phyloP scores from a whole-genome alignment of 495 filamentous ascomycete genomes.

The Letharia lupina region DNA sequence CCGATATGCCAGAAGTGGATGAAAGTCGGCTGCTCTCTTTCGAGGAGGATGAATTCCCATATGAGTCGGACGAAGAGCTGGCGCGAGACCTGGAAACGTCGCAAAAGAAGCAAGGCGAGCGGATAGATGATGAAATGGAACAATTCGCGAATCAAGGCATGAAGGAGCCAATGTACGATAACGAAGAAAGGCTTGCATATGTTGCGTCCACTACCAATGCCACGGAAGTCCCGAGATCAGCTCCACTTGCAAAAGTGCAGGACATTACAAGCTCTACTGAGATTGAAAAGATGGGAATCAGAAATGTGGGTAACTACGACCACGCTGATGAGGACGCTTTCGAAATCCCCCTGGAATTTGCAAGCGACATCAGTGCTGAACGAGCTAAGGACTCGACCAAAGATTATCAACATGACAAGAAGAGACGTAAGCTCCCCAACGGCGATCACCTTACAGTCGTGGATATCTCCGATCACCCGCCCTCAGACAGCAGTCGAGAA shows the following conservation, averaged over 20 bases:
- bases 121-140: conserved; percentile 13
- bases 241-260: conserved; percentile 5
- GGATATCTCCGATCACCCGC: conserved; percentile 15
- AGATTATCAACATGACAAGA: conserved; percentile 15
- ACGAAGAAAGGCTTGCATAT: conserved; percentile 21
- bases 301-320: conserved; percentile 17
- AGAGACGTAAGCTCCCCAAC: conserved; percentile 30
- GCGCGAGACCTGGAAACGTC: conserved; percentile 21
- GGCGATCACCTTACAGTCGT: conserved; percentile 10
- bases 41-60: conserved; percentile 39
- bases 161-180: conserved; percentile 16
- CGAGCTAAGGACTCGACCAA: conserved; percentile 17
- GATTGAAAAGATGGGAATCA: conserved; percentile 26
- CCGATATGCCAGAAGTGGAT: conserved; percentile 36
- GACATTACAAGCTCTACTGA: conserved; percentile 17
- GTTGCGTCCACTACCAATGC: conserved; percentile 3
- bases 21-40: conserved; percentile 42
- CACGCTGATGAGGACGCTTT: conserved; percentile 26
- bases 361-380: conserved; percentile 20
- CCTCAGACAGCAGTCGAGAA: neutral
- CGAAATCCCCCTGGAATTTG: conserved; percentile 26
- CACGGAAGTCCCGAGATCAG: neutral
- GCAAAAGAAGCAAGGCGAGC: conserved; percentile 25
- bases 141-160: conserved; percentile 24
- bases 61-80: conserved; percentile 48